These are phyloP conservation scores for Pichia occidentalis DNA, from an alignment of 805 yeast genomes.

Conservation along the genomic window DNA sequence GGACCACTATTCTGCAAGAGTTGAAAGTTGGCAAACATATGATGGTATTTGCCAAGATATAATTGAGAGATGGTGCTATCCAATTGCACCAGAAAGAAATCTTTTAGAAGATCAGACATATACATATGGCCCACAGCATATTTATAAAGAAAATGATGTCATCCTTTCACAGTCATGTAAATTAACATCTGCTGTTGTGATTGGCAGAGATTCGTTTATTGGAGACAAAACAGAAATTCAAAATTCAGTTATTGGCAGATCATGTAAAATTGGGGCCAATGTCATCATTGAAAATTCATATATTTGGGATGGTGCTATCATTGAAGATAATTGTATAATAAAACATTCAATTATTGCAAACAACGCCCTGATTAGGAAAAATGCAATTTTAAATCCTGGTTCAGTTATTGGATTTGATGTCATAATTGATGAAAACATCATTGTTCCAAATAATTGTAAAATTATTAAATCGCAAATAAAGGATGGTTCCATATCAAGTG, in stretches of 20 bases:
- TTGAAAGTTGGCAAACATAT: constrained; percentile 91
- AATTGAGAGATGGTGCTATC: constrained; percentile 87
- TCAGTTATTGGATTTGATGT: constrained; percentile 76
- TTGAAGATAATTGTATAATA: constrained; percentile 58
- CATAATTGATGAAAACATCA: constrained; percentile 47
- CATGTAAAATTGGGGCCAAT: constrained; percentile 77
- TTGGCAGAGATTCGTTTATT: constrained; percentile 70
- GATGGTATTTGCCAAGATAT: constrained; percentile 88
- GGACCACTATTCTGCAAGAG: constrained; percentile 85
- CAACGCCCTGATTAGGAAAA: constrained; percentile 46
- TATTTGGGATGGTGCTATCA: constrained; percentile 76
- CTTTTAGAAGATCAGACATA: constrained; percentile 65
- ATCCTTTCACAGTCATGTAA: constrained; percentile 89
- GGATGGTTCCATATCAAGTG: constrained; percentile 10
- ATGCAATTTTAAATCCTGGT: constrained; percentile 55
- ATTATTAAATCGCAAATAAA: constrained; percentile 44
- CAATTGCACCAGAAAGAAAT: constrained; percentile 83
- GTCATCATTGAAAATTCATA: constrained; percentile 68
- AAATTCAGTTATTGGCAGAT: constrained; percentile 77
- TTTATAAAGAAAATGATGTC: constrained; percentile 85
- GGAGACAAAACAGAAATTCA: constrained; percentile 66
- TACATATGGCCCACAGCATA: constrained; percentile 73
- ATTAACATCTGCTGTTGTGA: constrained; percentile 71
- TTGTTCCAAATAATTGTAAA: constrained; percentile 44
- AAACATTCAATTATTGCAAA: constrained; percentile 67